phyloP scores from a whole-genome alignment of 1,284 basidiomycete species.

The Cryptococcus maquisensis region DNA sequence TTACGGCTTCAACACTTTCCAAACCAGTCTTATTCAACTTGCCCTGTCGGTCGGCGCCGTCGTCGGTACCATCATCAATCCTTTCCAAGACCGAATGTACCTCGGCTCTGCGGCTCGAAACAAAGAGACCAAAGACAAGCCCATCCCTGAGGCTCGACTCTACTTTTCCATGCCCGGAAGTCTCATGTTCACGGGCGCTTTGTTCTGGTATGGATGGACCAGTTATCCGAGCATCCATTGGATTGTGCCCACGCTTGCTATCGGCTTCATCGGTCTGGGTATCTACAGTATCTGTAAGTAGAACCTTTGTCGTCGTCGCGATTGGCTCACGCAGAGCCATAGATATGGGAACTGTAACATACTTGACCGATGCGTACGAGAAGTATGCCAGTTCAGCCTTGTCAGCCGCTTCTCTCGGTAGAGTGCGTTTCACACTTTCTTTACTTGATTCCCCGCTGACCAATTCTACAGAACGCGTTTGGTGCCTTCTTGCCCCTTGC shows the following conservation, averaged over 20 bases:
- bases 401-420: constrained; percentile 11
- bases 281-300: constrained; percentile 11
- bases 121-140: constrained; percentile 12
- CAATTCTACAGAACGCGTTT: background rate
- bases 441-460: background rate
- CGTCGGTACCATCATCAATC: constrained; percentile 10
- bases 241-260: constrained; percentile 9
- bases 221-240: constrained; percentile 22
- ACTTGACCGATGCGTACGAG: constrained; percentile 12
- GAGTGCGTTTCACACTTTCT: background rate
- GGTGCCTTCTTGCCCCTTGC: constrained; percentile 14
- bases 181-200: constrained; percentile 41
- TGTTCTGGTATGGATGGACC: constrained; percentile 48
- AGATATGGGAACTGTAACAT: constrained; percentile 13
- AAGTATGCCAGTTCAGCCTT: constrained; percentile 12
- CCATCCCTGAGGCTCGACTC: constrained; percentile 34
- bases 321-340: background rate
- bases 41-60: constrained; percentile 9
- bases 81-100: constrained; percentile 8
- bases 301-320: background rate
- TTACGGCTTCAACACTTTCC: constrained; percentile 28
- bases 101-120: constrained; percentile 1
- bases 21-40: constrained; percentile 9
- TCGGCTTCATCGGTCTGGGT: constrained; percentile 9
- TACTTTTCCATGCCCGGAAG: constrained; percentile 29